phyloP scores from a whole-genome alignment of 23 red algal species.

The Gracilaria vermiculophylla region DNA sequence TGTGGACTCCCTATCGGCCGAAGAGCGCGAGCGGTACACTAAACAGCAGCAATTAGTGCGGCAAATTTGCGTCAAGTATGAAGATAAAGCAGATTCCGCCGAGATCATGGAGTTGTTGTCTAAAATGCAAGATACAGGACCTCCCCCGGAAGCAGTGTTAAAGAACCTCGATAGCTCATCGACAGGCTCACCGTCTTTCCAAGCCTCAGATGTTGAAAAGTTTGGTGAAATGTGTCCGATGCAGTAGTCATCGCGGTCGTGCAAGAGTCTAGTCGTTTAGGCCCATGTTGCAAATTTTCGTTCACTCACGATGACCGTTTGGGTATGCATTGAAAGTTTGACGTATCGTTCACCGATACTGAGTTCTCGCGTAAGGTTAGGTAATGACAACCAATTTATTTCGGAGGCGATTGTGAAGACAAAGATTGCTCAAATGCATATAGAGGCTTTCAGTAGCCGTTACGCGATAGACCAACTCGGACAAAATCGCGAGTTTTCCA shows the following conservation, averaged over 20 bases:
- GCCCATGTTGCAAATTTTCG: neutral
- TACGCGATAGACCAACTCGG: neutral
- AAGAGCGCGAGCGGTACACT: slow-evolving; percentile 40
- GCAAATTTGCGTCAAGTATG: slow-evolving; percentile 59
- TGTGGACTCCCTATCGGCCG: neutral
- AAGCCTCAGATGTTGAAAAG: slow-evolving; percentile 17
- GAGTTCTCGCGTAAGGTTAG: neutral
- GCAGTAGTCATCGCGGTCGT: neutral
- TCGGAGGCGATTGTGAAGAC: neutral
- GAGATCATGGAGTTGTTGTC: slow-evolving; percentile 59
- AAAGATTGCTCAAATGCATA: neutral
- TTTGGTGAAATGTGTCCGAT: slow-evolving; percentile 19
- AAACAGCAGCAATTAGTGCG: slow-evolving; percentile 39
- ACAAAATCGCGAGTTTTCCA: neutral
- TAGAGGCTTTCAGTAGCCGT: neutral
- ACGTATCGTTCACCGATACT: neutral
- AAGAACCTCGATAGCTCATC: slow-evolving; percentile 12
- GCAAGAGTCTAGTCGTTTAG: neutral
- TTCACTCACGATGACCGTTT: no score
- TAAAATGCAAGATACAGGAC: slow-evolving; percentile 67
- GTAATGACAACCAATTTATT: slow-evolving; percentile 4
- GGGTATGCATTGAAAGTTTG: no score
- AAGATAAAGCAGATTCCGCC: slow-evolving; percentile 16
- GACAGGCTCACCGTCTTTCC: neutral
- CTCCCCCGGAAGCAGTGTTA: slow-evolving; percentile 44